Percentiles rank a stretch among this genome's conserved stretches.
Evolutionary conservation across 768 basidiomycete genomes (phyloP).

Genomic region (Psilocybe subaeruginosa): DNA sequence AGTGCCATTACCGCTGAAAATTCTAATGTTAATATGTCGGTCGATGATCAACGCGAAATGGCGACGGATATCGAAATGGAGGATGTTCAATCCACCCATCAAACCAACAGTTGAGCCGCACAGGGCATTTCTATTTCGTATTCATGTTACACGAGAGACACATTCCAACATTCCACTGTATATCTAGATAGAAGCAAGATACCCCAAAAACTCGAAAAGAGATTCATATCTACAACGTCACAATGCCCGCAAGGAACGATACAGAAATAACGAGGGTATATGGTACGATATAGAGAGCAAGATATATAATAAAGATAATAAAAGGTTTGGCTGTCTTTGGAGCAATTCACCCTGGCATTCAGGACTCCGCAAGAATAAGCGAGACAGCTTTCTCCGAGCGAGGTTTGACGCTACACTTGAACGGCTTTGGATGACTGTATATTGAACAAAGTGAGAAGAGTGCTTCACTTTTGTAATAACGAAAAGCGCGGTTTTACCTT

Average conservation of each 20-base stretch:
- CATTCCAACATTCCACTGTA: neutral
- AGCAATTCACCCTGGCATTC: conserved; percentile 19
- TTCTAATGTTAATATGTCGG: conserved; percentile 2
- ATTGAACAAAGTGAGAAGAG: neutral
- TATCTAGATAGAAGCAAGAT: conserved; percentile 1
- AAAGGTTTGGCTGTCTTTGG: conserved; percentile 10
- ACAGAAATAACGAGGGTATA: conserved; percentile 18
- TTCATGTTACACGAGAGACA: neutral
- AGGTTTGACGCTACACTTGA: conserved; percentile 62
- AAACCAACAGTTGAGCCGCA: neutral
- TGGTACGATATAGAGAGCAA: conserved; percentile 21
- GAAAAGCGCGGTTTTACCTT: conserved; percentile 40
- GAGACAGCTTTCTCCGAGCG: conserved; percentile 59
- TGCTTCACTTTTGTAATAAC: neutral
- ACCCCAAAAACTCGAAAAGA: conserved; percentile 3
- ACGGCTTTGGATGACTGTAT: conserved; percentile 62
- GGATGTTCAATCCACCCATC: neutral
- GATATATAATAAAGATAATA: conserved; percentile 39
- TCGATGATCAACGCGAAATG: conserved; percentile 3
- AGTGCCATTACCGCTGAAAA: conserved; percentile 4
- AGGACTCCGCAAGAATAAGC: conserved; percentile 50
- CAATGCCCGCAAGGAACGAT: conserved; percentile 11
- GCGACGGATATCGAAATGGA: conserved; percentile 14
- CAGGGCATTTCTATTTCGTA: neutral
- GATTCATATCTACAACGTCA: neutral